These are phyloP conservation scores for Aspergillus phoenicis DNA, from an alignment of 2,329 filamentous ascomycete genomes.

Conservation along the genomic window DNA sequence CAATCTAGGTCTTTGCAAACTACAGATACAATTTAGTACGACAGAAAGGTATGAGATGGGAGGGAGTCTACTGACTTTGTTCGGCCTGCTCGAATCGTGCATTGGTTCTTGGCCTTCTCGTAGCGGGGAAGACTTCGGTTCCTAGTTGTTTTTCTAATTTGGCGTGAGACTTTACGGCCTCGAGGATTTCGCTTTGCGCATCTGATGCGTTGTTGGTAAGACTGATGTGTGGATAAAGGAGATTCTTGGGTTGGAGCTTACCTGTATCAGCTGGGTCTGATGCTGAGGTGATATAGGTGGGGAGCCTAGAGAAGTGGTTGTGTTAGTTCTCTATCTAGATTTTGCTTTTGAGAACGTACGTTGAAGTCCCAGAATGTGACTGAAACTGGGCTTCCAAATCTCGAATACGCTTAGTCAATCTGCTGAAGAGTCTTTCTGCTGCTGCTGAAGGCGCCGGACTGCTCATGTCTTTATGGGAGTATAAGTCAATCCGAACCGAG, in stretches of 20 bases:
- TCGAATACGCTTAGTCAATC: slow-evolving; percentile 1
- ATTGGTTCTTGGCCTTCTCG: slow-evolving; percentile 28
- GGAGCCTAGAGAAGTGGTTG: neutral
- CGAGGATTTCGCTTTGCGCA: slow-evolving; percentile 18
- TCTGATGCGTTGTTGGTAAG: neutral
- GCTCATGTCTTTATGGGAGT: slow-evolving; percentile 8
- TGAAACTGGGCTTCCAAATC: slow-evolving; percentile 23
- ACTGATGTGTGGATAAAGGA: too few relatives aligned
- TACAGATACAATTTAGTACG: slow-evolving; percentile 11
- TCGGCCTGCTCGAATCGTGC: slow-evolving; percentile 32
- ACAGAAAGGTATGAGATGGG: neutral
- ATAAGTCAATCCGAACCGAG: slow-evolving; percentile 36
- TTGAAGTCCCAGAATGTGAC: neutral
- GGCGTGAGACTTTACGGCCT: slow-evolving; percentile 25
- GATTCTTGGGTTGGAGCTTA: neutral
- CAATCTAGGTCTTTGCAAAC: slow-evolving; percentile 29
- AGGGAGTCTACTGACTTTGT: slow-evolving; percentile 24
- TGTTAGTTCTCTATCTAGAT: neutral
- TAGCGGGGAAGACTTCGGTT: slow-evolving; percentile 28
- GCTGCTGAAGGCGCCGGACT: neutral
- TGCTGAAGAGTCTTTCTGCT: neutral
- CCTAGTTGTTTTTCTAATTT: slow-evolving; percentile 28
- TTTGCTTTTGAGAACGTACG: slow-evolving; percentile 1
- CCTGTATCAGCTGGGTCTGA: slow-evolving; percentile 2
- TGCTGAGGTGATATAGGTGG: neutral